Percentiles rank a stretch among this genome's conserved stretches.
These are phyloP conservation scores for Hericium alpestre DNA, from an alignment of 768 basidiomycete species.

Conservation along the genomic window DNA sequence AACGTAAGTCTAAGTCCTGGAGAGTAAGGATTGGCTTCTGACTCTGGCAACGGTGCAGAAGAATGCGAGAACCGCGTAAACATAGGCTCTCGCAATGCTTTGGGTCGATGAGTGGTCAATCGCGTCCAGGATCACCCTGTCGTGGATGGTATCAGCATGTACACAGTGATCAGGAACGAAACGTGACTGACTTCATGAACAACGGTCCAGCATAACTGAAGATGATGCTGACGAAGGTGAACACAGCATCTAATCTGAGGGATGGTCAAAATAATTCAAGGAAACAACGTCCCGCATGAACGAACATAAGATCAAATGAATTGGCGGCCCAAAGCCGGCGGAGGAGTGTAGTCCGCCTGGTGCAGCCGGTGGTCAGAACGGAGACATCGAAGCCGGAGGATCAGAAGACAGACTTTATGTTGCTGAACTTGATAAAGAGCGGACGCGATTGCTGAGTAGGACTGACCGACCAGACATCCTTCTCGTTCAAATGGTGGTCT, in stretches of 20 bases:
- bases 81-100: constrained; percentile 51
- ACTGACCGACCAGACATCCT: too few species aligned
- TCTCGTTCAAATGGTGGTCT: too few species aligned
- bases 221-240: constrained; percentile 59
- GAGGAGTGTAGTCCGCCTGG: constrained; percentile 28
- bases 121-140: constrained; percentile 46
- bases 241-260: constrained; percentile 41
- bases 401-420: constrained; percentile 12
- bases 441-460: neutral
- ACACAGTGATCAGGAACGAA: neutral
- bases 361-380: neutral
- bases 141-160: neutral
- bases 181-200: constrained; percentile 50
- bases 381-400: neutral
- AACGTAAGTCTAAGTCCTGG: too few species aligned
- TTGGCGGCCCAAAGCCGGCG: constrained; percentile 35
- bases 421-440: constrained; percentile 26
- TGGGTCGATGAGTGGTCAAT: constrained; percentile 41
- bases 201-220: constrained; percentile 78
- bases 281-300: neutral
- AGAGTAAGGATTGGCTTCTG: too few species aligned
- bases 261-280: neutral
- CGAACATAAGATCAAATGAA: constrained; percentile 31
- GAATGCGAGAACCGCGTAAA: constrained; percentile 73
- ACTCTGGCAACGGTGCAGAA: constrained; percentile 47